phyloP scores from a whole-genome alignment of 305 asterid species.

The Fraxinus platypoda region DNA sequence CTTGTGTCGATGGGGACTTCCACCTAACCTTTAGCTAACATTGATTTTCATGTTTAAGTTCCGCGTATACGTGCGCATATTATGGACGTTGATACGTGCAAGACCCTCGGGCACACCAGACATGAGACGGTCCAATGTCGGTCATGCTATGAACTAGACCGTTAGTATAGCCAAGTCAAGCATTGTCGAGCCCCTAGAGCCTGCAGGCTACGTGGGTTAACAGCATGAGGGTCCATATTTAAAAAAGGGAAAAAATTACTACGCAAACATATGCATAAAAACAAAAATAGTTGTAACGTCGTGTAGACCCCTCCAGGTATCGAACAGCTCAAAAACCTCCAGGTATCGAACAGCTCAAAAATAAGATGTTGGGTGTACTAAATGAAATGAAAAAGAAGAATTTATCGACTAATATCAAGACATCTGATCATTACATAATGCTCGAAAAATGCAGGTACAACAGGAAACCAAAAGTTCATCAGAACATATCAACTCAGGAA shows the following conservation, averaged over 20 bases:
- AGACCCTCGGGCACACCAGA: neutral
- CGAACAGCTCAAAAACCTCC: neutral
- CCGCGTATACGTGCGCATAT: neutral
- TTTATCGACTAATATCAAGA: neutral
- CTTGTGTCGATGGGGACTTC: constrained; percentile 26
- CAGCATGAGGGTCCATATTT: neutral
- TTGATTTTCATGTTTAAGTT: neutral
- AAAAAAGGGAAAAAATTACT: neutral
- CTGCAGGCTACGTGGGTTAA: neutral
- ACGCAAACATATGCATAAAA: too few species aligned
- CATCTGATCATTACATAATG: neutral
- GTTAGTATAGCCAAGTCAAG: neutral
- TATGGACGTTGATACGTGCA: neutral
- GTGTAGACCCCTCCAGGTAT: neutral
- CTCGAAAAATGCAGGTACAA: neutral
- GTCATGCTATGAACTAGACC: neutral
- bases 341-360: neutral
- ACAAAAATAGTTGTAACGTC: neutral
- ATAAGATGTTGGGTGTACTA: neutral
- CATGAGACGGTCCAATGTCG: neutral
- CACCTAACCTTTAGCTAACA: constrained; percentile 27
- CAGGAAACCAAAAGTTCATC: neutral
- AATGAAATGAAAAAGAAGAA: neutral
- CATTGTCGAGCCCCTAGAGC: neutral
- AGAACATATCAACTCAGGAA: neutral